Evolutionary conservation across 495 filamentous ascomycete species (phyloP).

Genomic region (Darksidea phi): DNA sequence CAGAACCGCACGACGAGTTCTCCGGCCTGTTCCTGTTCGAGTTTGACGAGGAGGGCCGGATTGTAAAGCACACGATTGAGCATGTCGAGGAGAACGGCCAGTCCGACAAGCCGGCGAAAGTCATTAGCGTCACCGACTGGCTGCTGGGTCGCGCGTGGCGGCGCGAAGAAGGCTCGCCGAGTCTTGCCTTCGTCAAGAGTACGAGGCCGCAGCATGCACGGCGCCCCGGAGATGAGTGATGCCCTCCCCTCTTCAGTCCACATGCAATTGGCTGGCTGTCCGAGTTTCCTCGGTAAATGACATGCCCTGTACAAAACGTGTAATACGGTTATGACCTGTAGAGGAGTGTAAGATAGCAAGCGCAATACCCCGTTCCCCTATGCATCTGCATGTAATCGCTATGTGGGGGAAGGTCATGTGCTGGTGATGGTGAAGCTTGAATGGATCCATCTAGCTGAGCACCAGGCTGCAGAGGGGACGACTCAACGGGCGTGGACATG

Average conservation of each 20-base stretch:
- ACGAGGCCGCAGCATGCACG: not conserved
- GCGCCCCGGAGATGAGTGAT: not conserved
- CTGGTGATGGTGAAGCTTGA: not conserved
- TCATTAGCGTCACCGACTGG: slow-evolving; percentile 88
- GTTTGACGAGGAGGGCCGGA: slow-evolving; percentile 85
- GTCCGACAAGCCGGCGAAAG: slow-evolving; percentile 67
- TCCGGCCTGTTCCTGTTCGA: slow-evolving; percentile 89
- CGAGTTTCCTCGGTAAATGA: too few species aligned
- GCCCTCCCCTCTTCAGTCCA: slow-evolving; percentile 2
- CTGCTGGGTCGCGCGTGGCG: slow-evolving; percentile 63
- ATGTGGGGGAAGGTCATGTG: slow-evolving; percentile 14
- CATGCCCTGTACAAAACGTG: slow-evolving; percentile 24
- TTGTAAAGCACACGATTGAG: slow-evolving; percentile 87
- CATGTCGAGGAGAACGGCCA: slow-evolving; percentile 77
- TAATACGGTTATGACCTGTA: not conserved
- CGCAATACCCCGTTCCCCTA: not conserved
- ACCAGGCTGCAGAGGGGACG: not conserved
- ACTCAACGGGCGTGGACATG: not conserved
- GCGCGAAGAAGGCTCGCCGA: slow-evolving; percentile 43
- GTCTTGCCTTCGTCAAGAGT: slow-evolving; percentile 40
- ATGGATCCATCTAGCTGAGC: slow-evolving; percentile 4
- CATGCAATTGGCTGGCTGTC: too few species aligned
- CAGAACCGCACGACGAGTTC: slow-evolving; percentile 58
- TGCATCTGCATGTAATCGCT: not conserved
- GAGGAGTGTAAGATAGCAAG: slow-evolving; percentile 7